Conservation (phyloP, 345 rosid species). For the Rhodamnia rubescens region DNA sequence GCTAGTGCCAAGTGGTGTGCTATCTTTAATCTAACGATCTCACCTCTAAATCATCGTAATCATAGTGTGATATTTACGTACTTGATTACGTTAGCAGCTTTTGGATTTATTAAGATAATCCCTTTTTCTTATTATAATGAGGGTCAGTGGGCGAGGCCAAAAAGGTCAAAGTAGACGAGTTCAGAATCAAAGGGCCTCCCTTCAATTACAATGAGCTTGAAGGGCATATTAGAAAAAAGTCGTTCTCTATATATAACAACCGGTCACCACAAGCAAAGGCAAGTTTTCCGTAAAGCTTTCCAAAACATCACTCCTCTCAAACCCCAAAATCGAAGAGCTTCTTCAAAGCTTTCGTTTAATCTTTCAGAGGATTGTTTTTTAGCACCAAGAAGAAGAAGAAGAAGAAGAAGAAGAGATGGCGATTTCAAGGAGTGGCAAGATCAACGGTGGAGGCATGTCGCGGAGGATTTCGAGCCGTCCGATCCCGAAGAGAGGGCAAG, state of each 20-base stretch:
- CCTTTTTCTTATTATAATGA: not conserved
- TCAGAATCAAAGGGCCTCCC: not conserved
- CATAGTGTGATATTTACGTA: no score
- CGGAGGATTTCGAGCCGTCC: constrained; percentile 30
- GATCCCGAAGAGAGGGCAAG: constrained; percentile 67
- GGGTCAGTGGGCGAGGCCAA: not conserved
- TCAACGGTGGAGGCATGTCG: constrained; percentile 14
- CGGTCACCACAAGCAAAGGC: not conserved
- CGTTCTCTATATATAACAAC: not conserved
- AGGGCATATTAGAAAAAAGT: not conserved
- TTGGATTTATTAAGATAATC: no score
- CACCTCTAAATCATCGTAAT: no score
- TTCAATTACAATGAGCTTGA: not conserved
- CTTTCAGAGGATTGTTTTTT: no score
- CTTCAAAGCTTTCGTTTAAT: not conserved
- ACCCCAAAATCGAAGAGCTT: not conserved
- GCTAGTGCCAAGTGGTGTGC: no score
- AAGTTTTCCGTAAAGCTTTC: not conserved
- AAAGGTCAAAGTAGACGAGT: not conserved
- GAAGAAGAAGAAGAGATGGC: constrained; percentile 13
- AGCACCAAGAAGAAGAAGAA: not conserved
- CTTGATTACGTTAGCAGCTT: no score
- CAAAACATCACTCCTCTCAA: not conserved
- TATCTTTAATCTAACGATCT: no score
- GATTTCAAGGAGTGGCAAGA: constrained; percentile 10